Evolutionary conservation across 768 basidiomycete species (phyloP).

Genomic region (Russula sp.): DNA sequence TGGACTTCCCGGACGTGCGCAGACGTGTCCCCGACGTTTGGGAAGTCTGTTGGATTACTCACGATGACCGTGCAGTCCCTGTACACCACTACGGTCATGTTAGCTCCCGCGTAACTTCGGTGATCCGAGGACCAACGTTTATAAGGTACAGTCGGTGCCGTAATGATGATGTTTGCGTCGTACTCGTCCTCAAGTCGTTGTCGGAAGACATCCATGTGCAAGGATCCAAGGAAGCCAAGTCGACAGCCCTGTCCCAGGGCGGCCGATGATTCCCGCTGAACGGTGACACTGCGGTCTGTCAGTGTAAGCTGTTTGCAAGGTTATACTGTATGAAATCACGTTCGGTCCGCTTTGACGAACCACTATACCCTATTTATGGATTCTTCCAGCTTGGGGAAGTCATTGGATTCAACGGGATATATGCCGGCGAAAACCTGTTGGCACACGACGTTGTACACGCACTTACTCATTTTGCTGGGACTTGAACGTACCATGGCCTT

Average conservation of each 20-base stretch:
- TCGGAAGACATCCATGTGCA: constrained; percentile 96
- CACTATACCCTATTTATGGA: constrained; percentile 77
- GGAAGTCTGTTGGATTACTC: constrained; percentile 95
- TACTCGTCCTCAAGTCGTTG: constrained; percentile 97
- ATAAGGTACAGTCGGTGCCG: constrained; percentile 93
- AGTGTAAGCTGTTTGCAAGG: constrained; percentile 55
- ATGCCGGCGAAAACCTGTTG: constrained; percentile 87
- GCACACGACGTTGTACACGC: not conserved
- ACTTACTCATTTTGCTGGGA: not conserved
- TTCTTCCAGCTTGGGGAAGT: constrained; percentile 93
- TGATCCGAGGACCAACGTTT: constrained; percentile 46
- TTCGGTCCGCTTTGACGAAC: constrained; percentile 18
- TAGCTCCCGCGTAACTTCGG: constrained; percentile 1
- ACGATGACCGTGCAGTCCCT: constrained; percentile 54
- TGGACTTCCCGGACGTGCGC: constrained; percentile 68
- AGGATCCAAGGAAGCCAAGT: constrained; percentile 89
- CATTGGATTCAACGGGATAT: constrained; percentile 86
- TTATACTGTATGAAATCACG: constrained; percentile 2
- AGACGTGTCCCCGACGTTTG: constrained; percentile 60
- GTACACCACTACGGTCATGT: constrained; percentile 57
- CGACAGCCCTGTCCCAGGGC: constrained; percentile 94
- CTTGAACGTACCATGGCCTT: constrained; percentile 76
- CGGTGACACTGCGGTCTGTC: constrained; percentile 83
- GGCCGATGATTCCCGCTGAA: constrained; percentile 87
- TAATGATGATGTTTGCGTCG: constrained; percentile 89